Conservation (phyloP, 1,284 basidiomycete genomes). For the Microbotryum lychnidis-dioicae region DNA sequence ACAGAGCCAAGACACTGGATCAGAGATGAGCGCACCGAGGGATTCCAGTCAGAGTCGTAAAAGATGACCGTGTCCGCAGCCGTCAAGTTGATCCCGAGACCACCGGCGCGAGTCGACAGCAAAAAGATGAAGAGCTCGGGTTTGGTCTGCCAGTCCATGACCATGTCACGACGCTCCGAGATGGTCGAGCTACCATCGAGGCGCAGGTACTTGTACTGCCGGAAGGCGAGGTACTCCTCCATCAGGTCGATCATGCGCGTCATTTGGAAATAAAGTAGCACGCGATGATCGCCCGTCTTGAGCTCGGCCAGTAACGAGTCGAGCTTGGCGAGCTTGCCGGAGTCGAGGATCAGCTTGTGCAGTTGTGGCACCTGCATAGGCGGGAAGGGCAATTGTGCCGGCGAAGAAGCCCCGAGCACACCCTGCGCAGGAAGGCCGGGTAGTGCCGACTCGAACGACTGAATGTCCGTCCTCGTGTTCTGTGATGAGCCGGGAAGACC, state of each 20-base stretch:
- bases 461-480: conserved; percentile 55
- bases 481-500: conserved; percentile 66
- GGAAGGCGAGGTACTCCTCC: conserved; percentile 96
- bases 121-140: conserved; percentile 93
- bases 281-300: conserved; percentile 86
- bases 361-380: conserved; percentile 91
- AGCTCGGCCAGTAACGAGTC: conserved; percentile 84
- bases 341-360: conserved; percentile 92
- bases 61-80: conserved; percentile 97
- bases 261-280: conserved; percentile 99
- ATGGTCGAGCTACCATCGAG: conserved; percentile 92
- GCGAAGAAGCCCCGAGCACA: conserved; percentile 58
- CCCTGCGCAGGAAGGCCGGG: conserved; percentile 62
- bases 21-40: conserved; percentile 47
- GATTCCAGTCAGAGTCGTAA: conserved; percentile 99
- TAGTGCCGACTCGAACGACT: conserved; percentile 49
- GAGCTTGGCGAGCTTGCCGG: conserved; percentile 86
- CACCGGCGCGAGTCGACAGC: conserved; percentile 92
- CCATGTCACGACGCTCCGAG: conserved; percentile 96
- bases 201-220: conserved; percentile 95
- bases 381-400: conserved; percentile 69
- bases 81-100: conserved; percentile 94
- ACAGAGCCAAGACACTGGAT: background rate
- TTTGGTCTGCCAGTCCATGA: conserved; percentile 97
- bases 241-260: conserved; percentile 99